Conservation (phyloP, 495 filamentous ascomycete genomes). For the Trichoderma reesei region DNA sequence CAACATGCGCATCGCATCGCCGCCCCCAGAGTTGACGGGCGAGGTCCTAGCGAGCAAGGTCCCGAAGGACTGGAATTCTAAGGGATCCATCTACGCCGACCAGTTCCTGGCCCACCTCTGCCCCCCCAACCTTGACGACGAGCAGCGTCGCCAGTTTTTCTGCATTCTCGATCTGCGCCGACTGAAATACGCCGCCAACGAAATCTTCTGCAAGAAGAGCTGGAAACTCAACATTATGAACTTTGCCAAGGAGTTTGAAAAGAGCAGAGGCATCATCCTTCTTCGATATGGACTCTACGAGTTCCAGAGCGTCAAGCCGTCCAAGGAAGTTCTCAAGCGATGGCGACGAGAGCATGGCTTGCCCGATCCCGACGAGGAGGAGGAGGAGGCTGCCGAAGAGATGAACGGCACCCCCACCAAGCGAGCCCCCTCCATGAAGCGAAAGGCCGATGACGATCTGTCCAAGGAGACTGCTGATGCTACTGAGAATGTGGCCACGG, state of each 20-base stretch:
- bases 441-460: slow-evolving; percentile 38
- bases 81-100: slow-evolving; percentile 39
- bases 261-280: slow-evolving; percentile 43
- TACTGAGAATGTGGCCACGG: slow-evolving; percentile 24
- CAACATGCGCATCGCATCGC: slow-evolving; percentile 36
- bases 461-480: slow-evolving; percentile 23
- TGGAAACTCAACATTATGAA: slow-evolving; percentile 44
- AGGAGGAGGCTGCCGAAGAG: slow-evolving; percentile 16
- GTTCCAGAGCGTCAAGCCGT: slow-evolving; percentile 42
- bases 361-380: slow-evolving; percentile 26
- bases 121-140: slow-evolving; percentile 36
- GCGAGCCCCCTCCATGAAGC: slow-evolving; percentile 23
- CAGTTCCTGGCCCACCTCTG: slow-evolving; percentile 40
- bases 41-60: slow-evolving; percentile 36
- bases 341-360: slow-evolving; percentile 39
- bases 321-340: slow-evolving; percentile 36
- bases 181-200: slow-evolving; percentile 41
- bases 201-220: slow-evolving; percentile 41
- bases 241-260: slow-evolving; percentile 45
- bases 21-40: slow-evolving; percentile 35
- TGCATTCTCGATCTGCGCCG: slow-evolving; percentile 43
- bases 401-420: slow-evolving; percentile 9
- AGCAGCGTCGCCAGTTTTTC: slow-evolving; percentile 41
- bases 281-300: slow-evolving; percentile 43
- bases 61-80: slow-evolving; percentile 29